Conservation (phyloP, 331 rosid genomes). For the Pyracantha coccinea region DNA sequence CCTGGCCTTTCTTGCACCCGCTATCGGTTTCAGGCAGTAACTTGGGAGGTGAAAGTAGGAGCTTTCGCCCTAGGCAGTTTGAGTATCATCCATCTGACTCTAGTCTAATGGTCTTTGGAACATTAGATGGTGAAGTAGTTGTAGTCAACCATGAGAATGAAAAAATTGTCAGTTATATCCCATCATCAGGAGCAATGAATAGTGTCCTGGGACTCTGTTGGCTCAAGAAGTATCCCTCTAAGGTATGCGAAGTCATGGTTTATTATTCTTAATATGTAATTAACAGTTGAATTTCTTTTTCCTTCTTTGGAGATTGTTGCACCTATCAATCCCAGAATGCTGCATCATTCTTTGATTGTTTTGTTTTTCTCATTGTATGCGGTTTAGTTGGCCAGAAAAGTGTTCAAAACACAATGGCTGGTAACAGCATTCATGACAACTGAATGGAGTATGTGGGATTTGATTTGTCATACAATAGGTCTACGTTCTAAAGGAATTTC, state of each 20-base stretch:
- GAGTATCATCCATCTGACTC: slow-evolving; percentile 23
- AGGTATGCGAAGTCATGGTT: not conserved
- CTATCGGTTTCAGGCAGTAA: slow-evolving; percentile 1
- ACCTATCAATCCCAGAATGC: not conserved
- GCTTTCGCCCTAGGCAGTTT: slow-evolving; percentile 18
- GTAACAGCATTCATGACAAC: not conserved
- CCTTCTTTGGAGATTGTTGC: not conserved
- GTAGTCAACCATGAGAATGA: slow-evolving; percentile 19
- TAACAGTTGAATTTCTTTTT: not conserved
- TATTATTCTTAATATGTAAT: not conserved
- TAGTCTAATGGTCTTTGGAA: slow-evolving; percentile 19
- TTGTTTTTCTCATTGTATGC: not conserved
- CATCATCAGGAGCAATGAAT: slow-evolving; percentile 13
- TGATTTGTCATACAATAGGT: not conserved
- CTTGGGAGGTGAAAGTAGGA: slow-evolving; percentile 2
- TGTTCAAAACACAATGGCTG: not conserved
- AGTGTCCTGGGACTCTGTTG: slow-evolving; percentile 25
- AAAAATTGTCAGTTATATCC: slow-evolving; percentile 12
- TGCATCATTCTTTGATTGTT: not conserved
- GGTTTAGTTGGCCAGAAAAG: not conserved
- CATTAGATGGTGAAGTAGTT: slow-evolving; percentile 18
- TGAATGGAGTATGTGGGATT: not conserved
- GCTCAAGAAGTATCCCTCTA: slow-evolving; percentile 21
- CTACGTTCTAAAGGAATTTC: not conserved
- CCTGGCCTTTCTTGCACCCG: slow-evolving; percentile 11